Evolutionary conservation across 2,329 filamentous ascomycete species (phyloP).

Genomic region (Periconia sp.): DNA sequence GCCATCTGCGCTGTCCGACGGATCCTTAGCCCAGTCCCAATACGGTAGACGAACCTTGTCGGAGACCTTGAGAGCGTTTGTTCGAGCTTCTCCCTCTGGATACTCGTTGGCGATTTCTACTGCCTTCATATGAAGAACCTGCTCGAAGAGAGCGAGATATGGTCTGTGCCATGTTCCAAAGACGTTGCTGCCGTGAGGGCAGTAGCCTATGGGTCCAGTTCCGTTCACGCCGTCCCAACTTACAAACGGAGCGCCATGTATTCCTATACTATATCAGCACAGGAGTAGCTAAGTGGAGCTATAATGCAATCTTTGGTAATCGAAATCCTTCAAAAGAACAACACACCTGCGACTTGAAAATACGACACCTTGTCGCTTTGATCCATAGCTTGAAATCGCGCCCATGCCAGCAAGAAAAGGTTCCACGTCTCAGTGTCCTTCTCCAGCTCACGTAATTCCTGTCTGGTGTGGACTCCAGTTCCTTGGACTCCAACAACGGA

Average conservation of each 20-base stretch:
- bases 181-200: constrained; percentile 36
- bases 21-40: constrained; percentile 42
- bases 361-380: constrained; percentile 38
- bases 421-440: constrained; percentile 39
- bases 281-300: not conserved
- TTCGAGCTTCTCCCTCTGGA: constrained; percentile 25
- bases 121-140: constrained; percentile 36
- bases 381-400: constrained; percentile 39
- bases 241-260: constrained; percentile 39
- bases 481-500: constrained; percentile 41
- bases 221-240: constrained; percentile 34
- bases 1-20: constrained; percentile 26
- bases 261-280: constrained; percentile 18
- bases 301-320: too few relatives aligned
- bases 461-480: constrained; percentile 33
- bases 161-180: constrained; percentile 42
- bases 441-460: constrained; percentile 37
- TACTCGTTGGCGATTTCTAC: constrained; percentile 37
- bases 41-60: constrained; percentile 38
- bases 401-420: constrained; percentile 38
- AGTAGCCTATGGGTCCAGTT: constrained; percentile 34
- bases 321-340: not conserved
- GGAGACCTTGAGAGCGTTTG: constrained; percentile 29
- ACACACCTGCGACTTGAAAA: constrained; percentile 37
- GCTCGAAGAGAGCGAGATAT: constrained; percentile 41